Evolutionary conservation across 129 eudicot genomes (phyloP), one percentile per base, ranked within the genome.

Genomic region (Mikania micrantha): DNA sequence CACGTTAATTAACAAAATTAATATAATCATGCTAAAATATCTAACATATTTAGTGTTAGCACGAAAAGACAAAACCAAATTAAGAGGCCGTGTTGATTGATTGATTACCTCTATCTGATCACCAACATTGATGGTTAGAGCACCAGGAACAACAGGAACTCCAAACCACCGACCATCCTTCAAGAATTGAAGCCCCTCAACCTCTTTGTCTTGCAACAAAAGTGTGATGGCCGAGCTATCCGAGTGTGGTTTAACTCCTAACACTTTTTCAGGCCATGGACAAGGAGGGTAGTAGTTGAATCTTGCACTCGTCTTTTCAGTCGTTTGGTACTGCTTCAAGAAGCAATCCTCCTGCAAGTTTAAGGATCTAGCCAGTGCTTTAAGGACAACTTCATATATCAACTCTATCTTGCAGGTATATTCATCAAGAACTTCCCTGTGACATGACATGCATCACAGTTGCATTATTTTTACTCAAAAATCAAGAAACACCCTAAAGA

Each of bases 221-320:
- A 74, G 21, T 15, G 94, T 86, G 19, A 85, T 27, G 10, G 77
- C 85, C 0, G 86, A 74, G 16, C 63, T 67, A 64, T 89, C 96
- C 0, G 86, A 70, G 60, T 89, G 94, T 9, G 88, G 80, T 62
- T 86, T 86, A 27, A 56, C 13, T 28, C 88, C 94, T 0, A 81
- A 71, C 4, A 82, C 81, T 19, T 27, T 75, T 32, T 79, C 90
- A 5, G 96, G 93, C 63, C 72, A 61, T 3, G 78, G 77, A 66
- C 87, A 85, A 8, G 75, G 77, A 12, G 96, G 91, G 67, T 88
- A 88, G 69, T 60, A 82, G 56, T 67, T 80, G 52, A 79, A 85
- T 40, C 93, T 81, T 40, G 82, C 81, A 12, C 4, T n/a, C 50
- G 71, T 78, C 21, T 9, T 12, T 13, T 74, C 57, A 1, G 17